Evolutionary conservation across 2,329 filamentous ascomycete genomes (phyloP), one percentile per base, ranked within the genome.

Genomic region (Xylaria sp.): DNA sequence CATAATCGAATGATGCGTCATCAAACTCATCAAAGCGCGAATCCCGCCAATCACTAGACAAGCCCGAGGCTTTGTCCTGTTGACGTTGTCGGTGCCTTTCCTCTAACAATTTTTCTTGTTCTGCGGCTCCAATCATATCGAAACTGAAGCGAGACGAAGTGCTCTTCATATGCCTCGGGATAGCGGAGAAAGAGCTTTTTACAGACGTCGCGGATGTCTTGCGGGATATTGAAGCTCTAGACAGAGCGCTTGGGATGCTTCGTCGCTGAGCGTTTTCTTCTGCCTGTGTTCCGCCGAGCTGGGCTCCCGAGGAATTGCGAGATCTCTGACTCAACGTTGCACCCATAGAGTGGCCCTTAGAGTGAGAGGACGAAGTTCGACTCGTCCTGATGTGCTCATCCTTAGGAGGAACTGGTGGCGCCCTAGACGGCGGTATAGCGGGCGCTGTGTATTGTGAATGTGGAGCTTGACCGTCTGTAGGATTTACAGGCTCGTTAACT

Each of bases 61-160:
- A 75, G 66, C 83, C 79, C 4, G 82, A 82, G 69, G 88, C 84
- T 75, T 87, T 90, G 67, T 91, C 89, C 36, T 90, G 82, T 70
- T 90, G 88, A 63, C 89, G 88, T 72, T 91, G 87, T 18, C 90
- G 85, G 78, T 94, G 91, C 57, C 89, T 87, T 73, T 93, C 92
- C 78, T 94, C 93, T 49, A 94, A 82, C 46, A 91, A 78, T 78
- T 90, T 91, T 78, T 91, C 89, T 74, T 90, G 85, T 68, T 88
- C 86, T 15, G 91, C 91, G 6, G 88, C 88, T 5, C 90, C 91
- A 18, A 90, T 87, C 84, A 94, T 92, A 75, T 94, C 92, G 75
- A 95, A 95, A 75, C 92, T 94, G 77, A 95, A 94, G 15, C 92
- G 85, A 0, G 91, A 94, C 0, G 92, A 92, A 12, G 90, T 92